Percentiles rank a stretch among this genome's conserved stretches.
phyloP scores from a whole-genome alignment of 2,329 filamentous ascomycete species.

The Verruconis gallopava region DNA sequence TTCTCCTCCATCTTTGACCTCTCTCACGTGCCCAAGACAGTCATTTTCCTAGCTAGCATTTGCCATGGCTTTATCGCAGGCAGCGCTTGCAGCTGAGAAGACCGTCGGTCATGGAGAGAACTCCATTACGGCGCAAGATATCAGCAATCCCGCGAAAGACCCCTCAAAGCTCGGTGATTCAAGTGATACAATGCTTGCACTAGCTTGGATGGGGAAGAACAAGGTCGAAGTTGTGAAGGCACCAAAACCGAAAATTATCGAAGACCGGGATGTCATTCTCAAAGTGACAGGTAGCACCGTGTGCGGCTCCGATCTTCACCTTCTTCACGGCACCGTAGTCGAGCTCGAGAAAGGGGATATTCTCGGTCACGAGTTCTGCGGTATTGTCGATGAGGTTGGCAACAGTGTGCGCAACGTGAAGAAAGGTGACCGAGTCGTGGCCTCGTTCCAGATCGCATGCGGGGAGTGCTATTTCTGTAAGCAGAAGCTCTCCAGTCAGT shows the following conservation, averaged over 20 bases:
- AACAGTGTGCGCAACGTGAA: conserved; percentile 29
- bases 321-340: conserved; percentile 38
- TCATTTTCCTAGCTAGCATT: no score
- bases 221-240: conserved; percentile 53
- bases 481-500: conserved; percentile 65
- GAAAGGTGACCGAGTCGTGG: conserved; percentile 53
- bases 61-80: conserved; percentile 50
- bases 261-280: conserved; percentile 64
- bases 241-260: conserved; percentile 58
- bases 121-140: conserved; percentile 53
- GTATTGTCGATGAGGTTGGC: conserved; percentile 35
- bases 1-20: no score
- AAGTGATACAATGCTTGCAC: conserved; percentile 59
- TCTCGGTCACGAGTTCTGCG: conserved; percentile 40
- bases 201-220: conserved; percentile 75
- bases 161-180: conserved; percentile 37
- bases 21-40: no score
- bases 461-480: conserved; percentile 62
- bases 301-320: conserved; percentile 48
- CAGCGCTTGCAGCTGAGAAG: conserved; percentile 55
- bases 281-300: conserved; percentile 58
- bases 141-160: conserved; percentile 43
- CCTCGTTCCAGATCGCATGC: conserved; percentile 72
- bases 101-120: conserved; percentile 54
- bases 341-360: conserved; percentile 39